Conservation (phyloP, 2,329 filamentous ascomycete species). For the Clarireedia sp. region DNA sequence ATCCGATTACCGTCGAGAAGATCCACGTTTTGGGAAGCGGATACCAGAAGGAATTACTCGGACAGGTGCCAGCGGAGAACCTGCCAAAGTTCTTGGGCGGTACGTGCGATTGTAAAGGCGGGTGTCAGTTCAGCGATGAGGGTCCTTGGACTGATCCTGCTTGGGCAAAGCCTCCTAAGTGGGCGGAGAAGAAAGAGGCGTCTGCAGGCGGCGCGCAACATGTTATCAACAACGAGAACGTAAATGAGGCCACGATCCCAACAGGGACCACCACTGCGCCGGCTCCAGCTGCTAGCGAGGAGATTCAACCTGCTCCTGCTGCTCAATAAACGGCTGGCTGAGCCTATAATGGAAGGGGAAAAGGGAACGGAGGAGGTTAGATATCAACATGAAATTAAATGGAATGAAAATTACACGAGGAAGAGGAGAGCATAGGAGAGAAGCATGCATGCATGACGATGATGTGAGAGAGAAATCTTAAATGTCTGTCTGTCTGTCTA, state of each 20-base stretch:
- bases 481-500: not conserved
- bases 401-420: not conserved
- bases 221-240: slow-evolving; percentile 31
- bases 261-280: slow-evolving; percentile 17
- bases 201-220: slow-evolving; percentile 38
- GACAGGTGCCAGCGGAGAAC: slow-evolving; percentile 83
- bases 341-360: not conserved
- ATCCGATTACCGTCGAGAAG: slow-evolving; percentile 93
- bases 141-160: slow-evolving; percentile 78
- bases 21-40: slow-evolving; percentile 79
- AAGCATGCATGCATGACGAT: not conserved
- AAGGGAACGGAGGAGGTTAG: not conserved
- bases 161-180: slow-evolving; percentile 59
- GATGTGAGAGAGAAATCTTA: not conserved
- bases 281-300: slow-evolving; percentile 13
- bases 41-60: slow-evolving; percentile 78
- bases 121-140: slow-evolving; percentile 78
- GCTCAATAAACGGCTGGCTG: slow-evolving; percentile 16
- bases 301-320: slow-evolving; percentile 19
- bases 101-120: slow-evolving; percentile 69
- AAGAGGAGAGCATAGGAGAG: not conserved
- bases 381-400: not conserved
- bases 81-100: slow-evolving; percentile 83
- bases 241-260: slow-evolving; percentile 19
- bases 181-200: slow-evolving; percentile 28